Evolutionary conservation across 176 grass and related monocot species (phyloP).

Genomic region (Cenchrus americanus): DNA sequence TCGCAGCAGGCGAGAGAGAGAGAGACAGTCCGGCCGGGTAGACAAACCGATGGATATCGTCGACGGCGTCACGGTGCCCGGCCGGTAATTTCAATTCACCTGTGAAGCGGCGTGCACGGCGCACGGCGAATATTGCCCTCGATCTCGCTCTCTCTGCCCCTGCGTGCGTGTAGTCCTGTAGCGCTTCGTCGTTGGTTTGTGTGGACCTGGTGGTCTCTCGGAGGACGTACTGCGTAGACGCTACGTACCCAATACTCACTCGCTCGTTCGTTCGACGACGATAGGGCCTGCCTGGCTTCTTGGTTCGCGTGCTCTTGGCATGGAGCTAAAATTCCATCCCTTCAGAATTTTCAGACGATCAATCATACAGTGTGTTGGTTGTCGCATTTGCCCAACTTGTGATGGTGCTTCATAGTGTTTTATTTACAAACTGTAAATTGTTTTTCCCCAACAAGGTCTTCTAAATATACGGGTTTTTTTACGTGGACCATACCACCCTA

Average conservation of each 20-base stretch:
- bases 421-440: too few relatives aligned
- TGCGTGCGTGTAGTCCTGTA: neutral
- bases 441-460: too few relatives aligned
- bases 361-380: neutral
- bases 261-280: neutral
- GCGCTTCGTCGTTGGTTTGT: neutral
- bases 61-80: neutral
- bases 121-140: neutral
- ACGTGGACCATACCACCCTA: too few relatives aligned
- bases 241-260: neutral
- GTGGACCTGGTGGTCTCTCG: constrained; percentile 8
- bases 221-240: neutral
- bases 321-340: constrained; percentile 7
- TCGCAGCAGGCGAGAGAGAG: too few relatives aligned
- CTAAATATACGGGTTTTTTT: too few relatives aligned
- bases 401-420: neutral
- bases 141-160: neutral
- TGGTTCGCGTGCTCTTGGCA: constrained; percentile 10
- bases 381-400: neutral
- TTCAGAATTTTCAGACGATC: neutral
- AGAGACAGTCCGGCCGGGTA: too few relatives aligned
- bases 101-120: neutral
- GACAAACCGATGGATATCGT: neutral
- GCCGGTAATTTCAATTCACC: neutral
- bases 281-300: neutral